Base-by-base conservation (phyloP, 1,284 basidiomycete species). In the Lignosus rhinocerotis region DNA sequence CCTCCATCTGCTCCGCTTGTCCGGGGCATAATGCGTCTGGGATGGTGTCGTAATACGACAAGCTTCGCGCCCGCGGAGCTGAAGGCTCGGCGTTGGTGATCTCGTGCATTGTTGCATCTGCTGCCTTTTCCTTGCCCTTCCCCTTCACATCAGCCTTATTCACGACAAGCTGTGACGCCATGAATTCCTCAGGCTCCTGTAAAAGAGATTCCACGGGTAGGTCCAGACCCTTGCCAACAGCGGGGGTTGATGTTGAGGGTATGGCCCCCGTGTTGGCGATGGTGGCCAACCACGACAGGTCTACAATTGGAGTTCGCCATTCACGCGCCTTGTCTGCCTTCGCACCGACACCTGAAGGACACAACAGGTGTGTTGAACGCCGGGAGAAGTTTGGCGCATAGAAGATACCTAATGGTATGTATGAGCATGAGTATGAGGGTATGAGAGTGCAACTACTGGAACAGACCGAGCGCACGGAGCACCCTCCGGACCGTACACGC, bases 301-400 rank as follows among this genome's bases (percentile, higher is more conserved):
- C 77, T 12, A 90, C 76, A 14, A 89, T 80, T 0, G 84, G 82
- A 7, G 86, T 81, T 5, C 75, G 76, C 90, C 92, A 92, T 65
- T 90, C 83, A 43, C 70, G 64, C 3, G 91, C 91, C 68, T 87
- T 90, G n/a, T 84, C 80, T 52, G 81, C 89, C 67, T 93, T 93
- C 14, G 78, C 73, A 11, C 92, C 92, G 0, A 69, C 75, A 0
- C 79, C 81, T 6, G 84, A 80, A 0, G 89, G 88, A 69, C 91
- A 93, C 5, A 93, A 73, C 2, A 93, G 77, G 64, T 92, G 87
- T 0, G 90, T 92, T 0, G 85, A 80, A 6, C 76, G 77, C 14
- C 79, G 77, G 3, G 84, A 86, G 68, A 92, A 90, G 12, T 75
- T 78, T 0, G 79, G 75, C 6, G 83, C 78, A 6, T 85, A 75